These are phyloP conservation scores for Mortierella alpina DNA, from an alignment of 192 early-diverging fungal species.

Conservation along the genomic window DNA sequence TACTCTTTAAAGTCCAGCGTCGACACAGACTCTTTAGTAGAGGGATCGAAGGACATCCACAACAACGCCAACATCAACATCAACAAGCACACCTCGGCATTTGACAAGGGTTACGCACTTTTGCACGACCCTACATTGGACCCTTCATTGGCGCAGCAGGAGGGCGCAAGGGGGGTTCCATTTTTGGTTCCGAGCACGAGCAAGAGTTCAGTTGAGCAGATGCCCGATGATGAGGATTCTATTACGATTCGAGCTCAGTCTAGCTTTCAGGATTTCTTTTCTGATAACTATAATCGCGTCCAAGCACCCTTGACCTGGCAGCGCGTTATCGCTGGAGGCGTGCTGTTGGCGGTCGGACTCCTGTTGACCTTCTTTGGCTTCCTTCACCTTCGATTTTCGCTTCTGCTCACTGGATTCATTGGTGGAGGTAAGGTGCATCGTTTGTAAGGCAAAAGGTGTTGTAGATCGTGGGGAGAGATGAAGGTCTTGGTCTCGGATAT, in stretches of 20 bases:
- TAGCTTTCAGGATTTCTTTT: constrained; percentile 15
- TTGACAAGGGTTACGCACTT: too few relatives aligned
- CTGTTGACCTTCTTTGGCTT: constrained; percentile 7
- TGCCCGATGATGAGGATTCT: too few relatives aligned
- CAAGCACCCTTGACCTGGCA: constrained; percentile 10
- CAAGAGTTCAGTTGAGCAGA: too few relatives aligned
- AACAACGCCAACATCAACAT: too few relatives aligned
- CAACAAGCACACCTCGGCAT: too few relatives aligned
- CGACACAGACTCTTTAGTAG: too few relatives aligned
- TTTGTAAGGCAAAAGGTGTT: neutral
- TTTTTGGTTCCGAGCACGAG: too few relatives aligned
- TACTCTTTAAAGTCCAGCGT: too few relatives aligned
- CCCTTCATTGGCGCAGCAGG: too few relatives aligned
- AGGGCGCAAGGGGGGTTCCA: too few relatives aligned
- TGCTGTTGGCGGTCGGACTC: constrained; percentile 15
- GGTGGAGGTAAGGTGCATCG: constrained; percentile 13
- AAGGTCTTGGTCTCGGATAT: neutral
- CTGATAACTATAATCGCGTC: constrained; percentile 24
- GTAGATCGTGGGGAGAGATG: neutral
- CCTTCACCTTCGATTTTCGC: constrained; percentile 11
- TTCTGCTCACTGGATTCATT: constrained; percentile 20
- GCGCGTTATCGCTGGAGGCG: constrained; percentile 16
- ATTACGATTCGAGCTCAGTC: neutral
- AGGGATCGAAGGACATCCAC: too few relatives aligned
- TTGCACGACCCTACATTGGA: too few relatives aligned